Evolutionary conservation across 2,329 filamentous ascomycete genomes (phyloP), one percentile per base, ranked within the genome.

Genomic region (Sclerotinia nivalis): DNA sequence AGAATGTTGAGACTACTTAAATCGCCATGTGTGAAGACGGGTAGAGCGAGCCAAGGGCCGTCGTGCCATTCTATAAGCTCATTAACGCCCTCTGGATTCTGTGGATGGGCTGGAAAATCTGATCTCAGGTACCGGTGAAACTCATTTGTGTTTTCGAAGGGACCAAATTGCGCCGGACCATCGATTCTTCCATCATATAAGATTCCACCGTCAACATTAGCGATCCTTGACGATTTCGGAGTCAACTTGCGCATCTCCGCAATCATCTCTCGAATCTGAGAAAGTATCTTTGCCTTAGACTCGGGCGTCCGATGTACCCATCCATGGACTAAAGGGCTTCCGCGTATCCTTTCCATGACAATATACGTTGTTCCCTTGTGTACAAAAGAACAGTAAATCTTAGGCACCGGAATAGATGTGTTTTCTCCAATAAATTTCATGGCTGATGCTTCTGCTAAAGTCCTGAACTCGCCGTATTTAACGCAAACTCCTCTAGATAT

Each of bases 1-100:
- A 85, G 70, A 43, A 86, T 83, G 68, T 85, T 86, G 4, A 81
- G 72, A 4, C 79, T 80, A 13, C 78, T 79, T 15, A 88, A 77
- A 74, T 88, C 85, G 4, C 81, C 81, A 77, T 87, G 84, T 1
- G 72, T 81, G 77, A 74, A 71, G 13, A 75, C 71, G 18, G 66
- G 55, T 58, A 2, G 34, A n/a, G 37, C 47, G 10, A 69, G 65
- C 69, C 64, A 74, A 54, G 54, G 28, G 0, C 43, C 25, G 34
- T 72, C 66, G 8, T 75, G 73, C 56, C 69, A 70, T 49, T 66
- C 71, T 61, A 74, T 73, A 5, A 75, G 66, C 45, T 69, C 50
- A 50, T 68, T 72, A 9, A 69, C 47, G 12, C 71, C 73, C 13
- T 47, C 40, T 0, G 55, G 58, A 22, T 45, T 31, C 40, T 66